These are phyloP conservation scores for Candida boidinii DNA, from an alignment of 805 yeast genomes.

Conservation along the genomic window DNA sequence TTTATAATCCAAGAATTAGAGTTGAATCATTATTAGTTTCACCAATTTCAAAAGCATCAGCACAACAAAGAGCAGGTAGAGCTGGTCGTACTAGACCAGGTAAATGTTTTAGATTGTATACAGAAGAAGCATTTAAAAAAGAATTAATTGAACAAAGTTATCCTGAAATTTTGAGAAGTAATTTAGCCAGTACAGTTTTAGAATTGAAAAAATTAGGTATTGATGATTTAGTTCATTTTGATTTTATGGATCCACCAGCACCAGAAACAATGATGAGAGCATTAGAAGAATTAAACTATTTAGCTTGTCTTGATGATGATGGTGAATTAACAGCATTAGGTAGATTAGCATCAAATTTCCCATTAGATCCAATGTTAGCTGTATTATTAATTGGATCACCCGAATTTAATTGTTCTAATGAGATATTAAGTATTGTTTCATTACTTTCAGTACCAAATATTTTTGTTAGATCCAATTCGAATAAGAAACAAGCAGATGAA, in stretches of 20 bases:
- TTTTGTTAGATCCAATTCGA: conserved; percentile 88
- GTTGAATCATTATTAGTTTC: conserved; percentile 92
- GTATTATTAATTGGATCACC: conserved; percentile 87
- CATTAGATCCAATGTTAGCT: conserved; percentile 92
- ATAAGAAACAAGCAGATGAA: conserved; percentile 85
- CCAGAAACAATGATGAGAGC: conserved; percentile 99
- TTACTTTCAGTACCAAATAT: conserved; percentile 88
- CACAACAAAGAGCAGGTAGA: conserved; percentile 99
- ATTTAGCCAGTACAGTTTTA: conserved; percentile 83
- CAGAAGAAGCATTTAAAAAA: conserved; percentile 92
- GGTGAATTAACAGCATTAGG: conserved; percentile 89
- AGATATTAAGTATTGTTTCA: conserved; percentile 81
- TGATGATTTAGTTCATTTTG: conserved; percentile 94
- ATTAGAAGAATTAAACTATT: conserved; percentile 84
- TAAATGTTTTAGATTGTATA: conserved; percentile 90
- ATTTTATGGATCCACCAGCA: conserved; percentile 99
- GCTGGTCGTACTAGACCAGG: conserved; percentile 99
- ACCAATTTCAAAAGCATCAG: conserved; percentile 94
- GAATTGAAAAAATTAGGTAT: conserved; percentile 91
- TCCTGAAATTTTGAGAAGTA: conserved; percentile 90
- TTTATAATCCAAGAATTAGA: conserved; percentile 91
- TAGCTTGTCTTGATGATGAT: conserved; percentile 84
- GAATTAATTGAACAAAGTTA: conserved; percentile 92
- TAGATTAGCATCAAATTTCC: conserved; percentile 84
- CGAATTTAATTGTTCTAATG: conserved; percentile 80